phyloP scores from a whole-genome alignment of 176 grass and related monocot genomes.

The Lolium multiflorum region DNA sequence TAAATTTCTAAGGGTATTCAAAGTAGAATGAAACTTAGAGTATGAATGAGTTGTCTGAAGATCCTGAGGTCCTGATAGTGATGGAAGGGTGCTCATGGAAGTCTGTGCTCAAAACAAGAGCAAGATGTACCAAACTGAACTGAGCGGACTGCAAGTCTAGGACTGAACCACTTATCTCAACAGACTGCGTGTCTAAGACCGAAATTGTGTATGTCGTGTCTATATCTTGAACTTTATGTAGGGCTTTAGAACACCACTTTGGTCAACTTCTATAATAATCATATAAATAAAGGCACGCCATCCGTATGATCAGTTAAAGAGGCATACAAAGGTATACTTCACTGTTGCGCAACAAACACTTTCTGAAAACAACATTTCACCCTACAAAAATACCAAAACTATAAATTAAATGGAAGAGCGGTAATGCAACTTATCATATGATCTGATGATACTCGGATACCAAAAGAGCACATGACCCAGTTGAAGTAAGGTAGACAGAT shows the following conservation, averaged over 20 bases:
- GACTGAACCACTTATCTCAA: neutral
- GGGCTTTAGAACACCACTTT: neutral
- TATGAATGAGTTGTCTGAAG: neutral
- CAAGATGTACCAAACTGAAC: neutral
- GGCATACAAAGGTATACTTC: neutral
- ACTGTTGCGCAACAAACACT: neutral
- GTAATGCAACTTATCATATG: slow-evolving; percentile 13
- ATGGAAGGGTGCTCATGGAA: slow-evolving; percentile 20
- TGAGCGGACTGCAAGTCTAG: slow-evolving; percentile 18
- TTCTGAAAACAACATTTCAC: slow-evolving; percentile 16
- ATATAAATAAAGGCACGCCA: neutral
- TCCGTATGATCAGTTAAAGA: neutral
- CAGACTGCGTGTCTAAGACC: slow-evolving; percentile 3
- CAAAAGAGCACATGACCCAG: neutral
- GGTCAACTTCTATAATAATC: slow-evolving; percentile 5
- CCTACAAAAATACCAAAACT: neutral
- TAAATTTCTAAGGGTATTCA: neutral
- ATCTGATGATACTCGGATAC: neutral
- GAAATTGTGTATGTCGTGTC: neutral
- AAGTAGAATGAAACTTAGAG: neutral
- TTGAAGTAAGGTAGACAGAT: slow-evolving; percentile 16
- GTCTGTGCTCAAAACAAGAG: slow-evolving; percentile 9
- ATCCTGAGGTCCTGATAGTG: neutral
- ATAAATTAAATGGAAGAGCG: neutral
- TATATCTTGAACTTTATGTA: slow-evolving; percentile 34